Conservation (phyloP, 2,329 filamentous ascomycete species). For the Colletotrichum tabaci region DNA sequence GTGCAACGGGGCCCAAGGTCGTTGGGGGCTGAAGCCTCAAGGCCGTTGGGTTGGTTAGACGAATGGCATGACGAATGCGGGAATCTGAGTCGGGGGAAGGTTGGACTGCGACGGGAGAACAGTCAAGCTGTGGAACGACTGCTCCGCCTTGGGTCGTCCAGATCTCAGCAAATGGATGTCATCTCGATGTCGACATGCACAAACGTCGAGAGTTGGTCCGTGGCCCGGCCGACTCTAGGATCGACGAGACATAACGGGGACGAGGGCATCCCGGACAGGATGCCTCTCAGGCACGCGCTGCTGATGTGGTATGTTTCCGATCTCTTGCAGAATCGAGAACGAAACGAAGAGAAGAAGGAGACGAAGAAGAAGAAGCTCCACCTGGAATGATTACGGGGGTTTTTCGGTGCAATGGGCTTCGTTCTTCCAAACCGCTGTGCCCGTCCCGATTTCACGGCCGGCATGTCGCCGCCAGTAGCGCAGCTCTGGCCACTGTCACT, state of each 20-base stretch:
- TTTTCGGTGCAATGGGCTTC: slow-evolving; percentile 17
- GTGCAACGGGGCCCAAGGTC: slow-evolving; percentile 6
- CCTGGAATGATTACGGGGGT: not conserved
- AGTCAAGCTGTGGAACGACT: slow-evolving; percentile 14
- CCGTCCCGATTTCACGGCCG: not conserved
- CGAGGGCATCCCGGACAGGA: not conserved
- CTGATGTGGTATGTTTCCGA: not conserved
- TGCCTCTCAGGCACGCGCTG: not conserved
- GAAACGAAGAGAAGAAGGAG: slow-evolving; percentile 9
- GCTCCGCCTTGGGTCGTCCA: slow-evolving; percentile 3
- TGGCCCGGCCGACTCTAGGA: slow-evolving; percentile 15
- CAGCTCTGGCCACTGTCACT: not conserved
- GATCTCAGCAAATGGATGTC: slow-evolving; percentile 25
- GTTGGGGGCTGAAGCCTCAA: not conserved
- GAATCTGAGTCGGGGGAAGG: not conserved
- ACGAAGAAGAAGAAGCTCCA: not conserved
- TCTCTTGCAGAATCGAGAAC: slow-evolving; percentile 19
- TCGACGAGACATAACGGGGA: not conserved
- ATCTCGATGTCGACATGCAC: slow-evolving; percentile 20
- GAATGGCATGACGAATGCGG: not conserved
- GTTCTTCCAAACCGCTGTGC: no score
- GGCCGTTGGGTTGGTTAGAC: not conserved
- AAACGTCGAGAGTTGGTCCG: slow-evolving; percentile 27
- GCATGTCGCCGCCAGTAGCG: not conserved
- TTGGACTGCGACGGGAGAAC: slow-evolving; percentile 9